Base-by-base conservation (phyloP, 768 basidiomycete genomes). In the Coprinellus micaceus region DNA sequence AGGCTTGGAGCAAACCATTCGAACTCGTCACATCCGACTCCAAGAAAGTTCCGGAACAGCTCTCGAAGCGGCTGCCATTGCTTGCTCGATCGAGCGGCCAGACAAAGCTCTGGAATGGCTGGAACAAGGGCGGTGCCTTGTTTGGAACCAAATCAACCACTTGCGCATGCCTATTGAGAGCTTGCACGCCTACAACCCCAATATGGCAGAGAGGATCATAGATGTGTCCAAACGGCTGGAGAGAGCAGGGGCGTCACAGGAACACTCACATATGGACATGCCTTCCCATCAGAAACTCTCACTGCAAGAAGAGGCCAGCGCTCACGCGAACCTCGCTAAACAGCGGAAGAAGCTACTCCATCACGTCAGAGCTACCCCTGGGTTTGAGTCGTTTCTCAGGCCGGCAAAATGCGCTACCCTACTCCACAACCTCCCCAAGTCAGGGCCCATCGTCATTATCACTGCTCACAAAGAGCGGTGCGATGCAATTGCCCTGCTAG, bases 51-150 rank as follows among this genome's bases (percentile, higher is more conserved):
- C 52, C 13, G 29, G 17, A 13, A 15, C 48, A 2, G 22, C 52
- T 3, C 9, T 54, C 12, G n/a, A 39, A 10, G 68, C 70, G 2
- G 69, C 66, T 0, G 59, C 65, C 9, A 62, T 62, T 24, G 70
- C 70, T 4, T 63, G 69, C 30, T 54, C 60, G 26, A 12, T 49
- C 3, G 53, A 54, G 10, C 58, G 67, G 4, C 51, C 61, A 12
- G 55, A 66, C 3, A 63, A 53, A 17, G 69, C 66, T 15, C 62
- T 75, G 30, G 71, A 74, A 57, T 65, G 73, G 65, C 63, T 76
- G 5, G 68, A 70, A 36, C 63, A 65, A 50, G 67, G 70, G 1
- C 63, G 69, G 4, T 64, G 64, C 21, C 51, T 69, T 10, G 57
- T 67, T 3, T 71, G 71, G 69, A 59, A 54, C 28, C 70, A 71